Conservation (phyloP, 2,329 filamentous ascomycete species). For the Fusarium sublunatum region DNA sequence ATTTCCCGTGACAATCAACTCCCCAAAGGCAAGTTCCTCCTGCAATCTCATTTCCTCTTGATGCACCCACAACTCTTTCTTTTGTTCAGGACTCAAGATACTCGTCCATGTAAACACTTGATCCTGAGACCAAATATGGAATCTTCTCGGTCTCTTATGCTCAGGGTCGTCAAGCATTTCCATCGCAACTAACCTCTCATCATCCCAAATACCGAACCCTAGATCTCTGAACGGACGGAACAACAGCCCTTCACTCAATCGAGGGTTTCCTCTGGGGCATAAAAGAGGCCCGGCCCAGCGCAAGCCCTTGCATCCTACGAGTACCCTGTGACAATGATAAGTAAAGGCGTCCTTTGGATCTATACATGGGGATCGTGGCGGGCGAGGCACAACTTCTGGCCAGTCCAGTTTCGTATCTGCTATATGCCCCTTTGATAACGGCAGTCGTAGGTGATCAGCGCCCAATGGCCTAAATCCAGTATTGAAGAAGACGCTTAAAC, state of each 20-base stretch:
- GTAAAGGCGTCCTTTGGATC: slow-evolving; percentile 2
- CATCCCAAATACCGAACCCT: slow-evolving; percentile 30
- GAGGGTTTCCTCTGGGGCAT: not conserved
- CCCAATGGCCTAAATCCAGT: slow-evolving; percentile 16
- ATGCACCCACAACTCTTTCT: slow-evolving; percentile 6
- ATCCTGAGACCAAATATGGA: slow-evolving; percentile 25
- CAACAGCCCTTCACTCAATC: slow-evolving; percentile 14
- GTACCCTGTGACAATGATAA: slow-evolving; percentile 12
- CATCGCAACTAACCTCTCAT: slow-evolving; percentile 24
- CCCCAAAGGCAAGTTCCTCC: slow-evolving; percentile 1
- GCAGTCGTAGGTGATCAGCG: not conserved
- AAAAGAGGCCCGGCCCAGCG: slow-evolving; percentile 15
- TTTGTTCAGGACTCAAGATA: slow-evolving; percentile 10
- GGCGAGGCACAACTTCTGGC: not conserved
- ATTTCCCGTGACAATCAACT: slow-evolving; percentile 1
- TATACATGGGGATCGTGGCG: slow-evolving; percentile 3
- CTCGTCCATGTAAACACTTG: slow-evolving; percentile 36
- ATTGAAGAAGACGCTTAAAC: slow-evolving; percentile 13
- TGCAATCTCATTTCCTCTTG: slow-evolving; percentile 2
- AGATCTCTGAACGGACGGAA: slow-evolving; percentile 28
- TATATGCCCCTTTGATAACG: not conserved
- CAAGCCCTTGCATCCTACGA: slow-evolving; percentile 11
- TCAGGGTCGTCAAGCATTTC: slow-evolving; percentile 29
- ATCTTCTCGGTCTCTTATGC: slow-evolving; percentile 3
- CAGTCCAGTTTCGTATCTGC: not conserved